A percentile compares a stretch with the other conserved stretches of the same genome.
Conservation (phyloP, 2,329 filamentous ascomycete genomes). For the Colletotrichum sansevieriae region DNA sequence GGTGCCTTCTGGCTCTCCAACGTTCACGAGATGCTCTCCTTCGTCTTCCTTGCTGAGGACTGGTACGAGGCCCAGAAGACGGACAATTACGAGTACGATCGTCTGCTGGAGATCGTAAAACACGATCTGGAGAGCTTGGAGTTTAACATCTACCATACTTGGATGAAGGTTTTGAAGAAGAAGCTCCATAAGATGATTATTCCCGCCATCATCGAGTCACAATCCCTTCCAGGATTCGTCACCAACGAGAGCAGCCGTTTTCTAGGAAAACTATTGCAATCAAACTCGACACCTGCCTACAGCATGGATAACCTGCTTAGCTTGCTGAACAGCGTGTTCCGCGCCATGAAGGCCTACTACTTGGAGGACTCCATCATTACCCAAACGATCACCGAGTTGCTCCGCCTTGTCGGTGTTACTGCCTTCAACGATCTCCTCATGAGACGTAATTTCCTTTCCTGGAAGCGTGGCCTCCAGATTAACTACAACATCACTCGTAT, state of each 20-base stretch:
- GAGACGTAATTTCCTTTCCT: slow-evolving; percentile 97
- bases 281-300: slow-evolving; percentile 92
- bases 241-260: slow-evolving; percentile 99
- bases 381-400: slow-evolving; percentile 93
- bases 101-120: slow-evolving; percentile 97
- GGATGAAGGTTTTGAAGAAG: slow-evolving; percentile 99
- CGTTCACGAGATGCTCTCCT: slow-evolving; percentile 99
- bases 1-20: slow-evolving; percentile 99
- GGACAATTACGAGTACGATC: slow-evolving; percentile 99
- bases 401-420: slow-evolving; percentile 93
- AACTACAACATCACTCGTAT: slow-evolving; percentile 99
- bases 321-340: slow-evolving; percentile 95
- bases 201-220: slow-evolving; percentile 97
- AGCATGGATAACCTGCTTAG: slow-evolving; percentile 99
- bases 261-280: slow-evolving; percentile 94
- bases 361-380: slow-evolving; percentile 96
- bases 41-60: slow-evolving; percentile 98
- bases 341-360: slow-evolving; percentile 99
- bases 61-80: slow-evolving; percentile 99
- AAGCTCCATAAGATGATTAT: slow-evolving; percentile 99
- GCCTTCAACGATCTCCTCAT: slow-evolving; percentile 98
- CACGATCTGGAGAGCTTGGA: slow-evolving; percentile 98
- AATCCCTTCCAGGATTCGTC: slow-evolving; percentile 97
- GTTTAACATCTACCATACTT: slow-evolving; percentile 99
- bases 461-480: slow-evolving; percentile 99